Base-by-base conservation (phyloP, 2,329 filamentous ascomycete genomes). In the Sporothrix schenckii region DNA sequence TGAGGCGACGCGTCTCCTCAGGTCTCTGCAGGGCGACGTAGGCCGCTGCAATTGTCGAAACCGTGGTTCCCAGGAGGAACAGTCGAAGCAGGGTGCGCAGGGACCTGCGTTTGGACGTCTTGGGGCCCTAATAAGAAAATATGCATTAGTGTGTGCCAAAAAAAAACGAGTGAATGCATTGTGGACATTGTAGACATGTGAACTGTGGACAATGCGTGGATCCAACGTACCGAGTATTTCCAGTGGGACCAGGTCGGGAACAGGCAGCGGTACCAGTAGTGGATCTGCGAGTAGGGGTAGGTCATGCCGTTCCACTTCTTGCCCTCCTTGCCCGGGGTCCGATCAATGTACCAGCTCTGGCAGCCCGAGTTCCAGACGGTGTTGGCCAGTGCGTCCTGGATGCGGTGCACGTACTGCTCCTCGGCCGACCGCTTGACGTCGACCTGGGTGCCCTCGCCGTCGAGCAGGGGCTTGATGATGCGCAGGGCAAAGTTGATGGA, bases 171-270 rank as follows among this genome's bases (percentile, higher is more conserved):
- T 49, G 44, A 19, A 16, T 16, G 16, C 16, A 6, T 21, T 10
- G 19, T 10, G 27, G 27, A 30, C 27, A 30, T 1, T 24, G 24
- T 24, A 2, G 24, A 24, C 24, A 24, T 24, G 24, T 24, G 24
- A 2, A 1, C 24, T 24, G 24, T 24, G 24, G 24, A 24, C 24
- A 24, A 24, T 24, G 24, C 24, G 24, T 24, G 7, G 0, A n/a
- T 19, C 14, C 16, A 13, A 60, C 56, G 10, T 21, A 60, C 58
- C 39, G 58, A 63, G 16, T 47, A 63, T 5, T 24, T 39, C 58
- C 58, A 63, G 58, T 63, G 21, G 2, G 58, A 47, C 58, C 58
- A 63, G 3, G 58, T 63, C n/a, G 58, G 58, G 58, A 63, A 63
- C 6, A 63, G 21, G 41, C 58, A 30, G n/a, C 58, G 39, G n/a